A percentile compares a stretch with the other conserved stretches of the same genome.
Conservation (phyloP, 2,329 filamentous ascomycete genomes). For the Colletotrichum caudatum region DNA sequence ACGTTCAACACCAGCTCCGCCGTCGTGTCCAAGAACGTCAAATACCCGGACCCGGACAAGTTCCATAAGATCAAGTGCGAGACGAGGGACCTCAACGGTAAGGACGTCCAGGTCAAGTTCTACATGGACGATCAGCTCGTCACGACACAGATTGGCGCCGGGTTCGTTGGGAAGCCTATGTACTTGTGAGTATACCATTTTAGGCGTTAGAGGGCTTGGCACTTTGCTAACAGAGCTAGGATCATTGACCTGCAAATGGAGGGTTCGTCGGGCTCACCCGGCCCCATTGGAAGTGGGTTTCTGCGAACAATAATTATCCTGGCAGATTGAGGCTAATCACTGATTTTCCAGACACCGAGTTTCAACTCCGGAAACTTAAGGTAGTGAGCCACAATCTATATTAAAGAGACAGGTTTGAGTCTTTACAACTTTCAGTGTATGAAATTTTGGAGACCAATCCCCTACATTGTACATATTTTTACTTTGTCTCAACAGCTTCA, state of each 20-base stretch:
- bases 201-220: not conserved
- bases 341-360: constrained; percentile 7
- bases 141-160: constrained; percentile 62
- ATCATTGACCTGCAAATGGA: constrained; percentile 62
- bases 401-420: too few species aligned
- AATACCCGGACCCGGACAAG: constrained; percentile 58
- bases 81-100: constrained; percentile 63
- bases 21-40: constrained; percentile 60
- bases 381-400: constrained; percentile 19
- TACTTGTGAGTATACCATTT: constrained; percentile 54
- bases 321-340: not conserved
- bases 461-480: not conserved
- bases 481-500: not conserved
- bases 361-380: constrained; percentile 31
- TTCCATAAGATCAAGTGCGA: constrained; percentile 65
- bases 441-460: too few species aligned
- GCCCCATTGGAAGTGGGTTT: constrained; percentile 47
- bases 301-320: not conserved
- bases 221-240: constrained; percentile 44
- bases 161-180: constrained; percentile 61
- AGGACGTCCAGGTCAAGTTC: constrained; percentile 65
- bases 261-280: constrained; percentile 57
- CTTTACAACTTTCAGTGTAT: too few species aligned
- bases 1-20: constrained; percentile 63
- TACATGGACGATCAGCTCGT: constrained; percentile 64